These are phyloP conservation scores for Agastache rugosa DNA, from an alignment of 257 asterid genomes.

Conservation along the genomic window DNA sequence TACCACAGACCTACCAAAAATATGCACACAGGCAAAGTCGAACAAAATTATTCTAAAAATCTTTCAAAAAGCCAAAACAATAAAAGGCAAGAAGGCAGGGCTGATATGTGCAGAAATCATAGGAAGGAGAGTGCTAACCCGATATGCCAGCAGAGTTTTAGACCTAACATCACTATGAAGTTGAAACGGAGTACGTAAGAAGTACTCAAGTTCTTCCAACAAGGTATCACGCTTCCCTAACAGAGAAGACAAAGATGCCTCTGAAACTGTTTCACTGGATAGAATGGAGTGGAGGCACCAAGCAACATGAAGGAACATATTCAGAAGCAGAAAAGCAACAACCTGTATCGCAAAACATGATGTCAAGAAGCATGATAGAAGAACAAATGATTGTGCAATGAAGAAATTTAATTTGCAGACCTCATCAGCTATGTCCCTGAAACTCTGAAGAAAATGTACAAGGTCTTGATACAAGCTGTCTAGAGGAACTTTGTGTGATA, in stretches of 20 bases:
- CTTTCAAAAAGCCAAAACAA: background rate
- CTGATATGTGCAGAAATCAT: slow-evolving; percentile 22
- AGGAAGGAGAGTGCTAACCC: slow-evolving; percentile 57
- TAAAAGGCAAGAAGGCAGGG: background rate
- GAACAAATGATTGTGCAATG: slow-evolving; percentile 12
- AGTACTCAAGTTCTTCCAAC: slow-evolving; percentile 80
- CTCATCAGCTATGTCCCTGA: slow-evolving; percentile 86
- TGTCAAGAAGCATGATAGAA: slow-evolving; percentile 38
- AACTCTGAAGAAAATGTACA: slow-evolving; percentile 63
- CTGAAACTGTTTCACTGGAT: slow-evolving; percentile 71
- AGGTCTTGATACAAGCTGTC: slow-evolving; percentile 76
- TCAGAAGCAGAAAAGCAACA: slow-evolving; percentile 79
- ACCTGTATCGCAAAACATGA: slow-evolving; percentile 59
- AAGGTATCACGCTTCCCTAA: slow-evolving; percentile 67
- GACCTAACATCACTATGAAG: slow-evolving; percentile 49
- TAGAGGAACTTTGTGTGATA: slow-evolving; percentile 63
- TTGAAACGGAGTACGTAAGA: slow-evolving; percentile 50
- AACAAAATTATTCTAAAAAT: slow-evolving; percentile 15
- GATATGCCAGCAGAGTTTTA: slow-evolving; percentile 70
- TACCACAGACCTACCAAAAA: slow-evolving; percentile 68
- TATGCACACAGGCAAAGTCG: slow-evolving; percentile 31
- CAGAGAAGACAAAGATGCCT: slow-evolving; percentile 67
- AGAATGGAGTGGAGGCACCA: slow-evolving; percentile 80
- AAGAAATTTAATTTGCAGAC: slow-evolving; percentile 44
- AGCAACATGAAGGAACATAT: slow-evolving; percentile 90